Evolutionary conservation across 441 rosid species (phyloP).

Genomic region (Syzygium malaccense): DNA sequence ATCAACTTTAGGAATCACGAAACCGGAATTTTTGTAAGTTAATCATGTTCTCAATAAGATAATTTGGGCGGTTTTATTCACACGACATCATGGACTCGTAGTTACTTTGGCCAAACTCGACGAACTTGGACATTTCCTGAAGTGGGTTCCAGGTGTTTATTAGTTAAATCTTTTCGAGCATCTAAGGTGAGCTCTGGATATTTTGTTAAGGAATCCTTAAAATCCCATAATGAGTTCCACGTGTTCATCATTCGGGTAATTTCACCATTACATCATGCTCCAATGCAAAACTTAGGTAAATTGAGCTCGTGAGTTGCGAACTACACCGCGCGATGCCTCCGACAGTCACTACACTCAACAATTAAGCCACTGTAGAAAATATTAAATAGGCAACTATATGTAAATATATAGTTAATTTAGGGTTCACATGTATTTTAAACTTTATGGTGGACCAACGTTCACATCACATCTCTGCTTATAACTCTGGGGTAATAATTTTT

Average conservation of each 20-base stretch:
- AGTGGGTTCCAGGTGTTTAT: neutral
- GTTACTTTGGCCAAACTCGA: neutral
- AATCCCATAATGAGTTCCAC: neutral
- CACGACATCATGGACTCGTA: neutral
- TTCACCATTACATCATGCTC: neutral
- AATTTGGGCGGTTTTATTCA: neutral
- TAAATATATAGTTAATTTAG: neutral
- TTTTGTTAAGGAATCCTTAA: neutral
- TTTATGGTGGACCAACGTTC: neutral
- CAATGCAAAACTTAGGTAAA: neutral
- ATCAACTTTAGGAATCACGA: neutral
- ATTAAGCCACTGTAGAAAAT: neutral
- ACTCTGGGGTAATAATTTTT: neutral
- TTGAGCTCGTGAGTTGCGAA: neutral
- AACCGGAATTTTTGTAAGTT: neutral
- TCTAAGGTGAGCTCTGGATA: neutral
- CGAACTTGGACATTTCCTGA: neutral
- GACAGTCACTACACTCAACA: neutral
- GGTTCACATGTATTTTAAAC: neutral
- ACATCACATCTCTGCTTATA: neutral
- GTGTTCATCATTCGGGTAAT: neutral
- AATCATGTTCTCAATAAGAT: neutral
- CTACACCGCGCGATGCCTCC: accelerated
- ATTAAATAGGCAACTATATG: neutral
- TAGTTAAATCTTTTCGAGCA: neutral